Conservation (phyloP, 2,329 filamentous ascomycete species). For the Raffaelea albimanens region DNA sequence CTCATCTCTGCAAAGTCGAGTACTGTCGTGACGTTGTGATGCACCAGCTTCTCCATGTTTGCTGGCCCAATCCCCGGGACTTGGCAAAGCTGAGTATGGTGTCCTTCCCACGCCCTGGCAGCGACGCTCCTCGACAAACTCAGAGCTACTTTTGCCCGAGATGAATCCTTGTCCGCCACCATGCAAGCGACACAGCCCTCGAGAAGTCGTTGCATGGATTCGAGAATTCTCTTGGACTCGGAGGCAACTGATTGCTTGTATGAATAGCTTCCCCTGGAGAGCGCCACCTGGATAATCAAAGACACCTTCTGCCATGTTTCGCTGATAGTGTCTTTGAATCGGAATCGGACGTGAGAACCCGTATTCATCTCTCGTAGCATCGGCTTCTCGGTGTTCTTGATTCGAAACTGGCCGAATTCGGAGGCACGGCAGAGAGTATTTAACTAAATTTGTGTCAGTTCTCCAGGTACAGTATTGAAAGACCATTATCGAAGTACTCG, state of each 20-base stretch:
- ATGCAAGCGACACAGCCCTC: conserved; percentile 72
- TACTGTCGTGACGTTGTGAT: conserved; percentile 64
- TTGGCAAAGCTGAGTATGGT: conserved; percentile 72
- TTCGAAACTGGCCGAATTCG: conserved; percentile 64
- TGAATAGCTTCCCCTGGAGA: conserved; percentile 53
- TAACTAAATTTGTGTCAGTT: conserved; percentile 37
- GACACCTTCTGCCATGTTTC: conserved; percentile 65
- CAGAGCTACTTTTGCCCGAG: conserved; percentile 58
- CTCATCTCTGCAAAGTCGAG: conserved; percentile 59
- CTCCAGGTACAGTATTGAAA: not conserved
- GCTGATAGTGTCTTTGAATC: conserved; percentile 58
- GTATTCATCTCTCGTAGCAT: conserved; percentile 66
- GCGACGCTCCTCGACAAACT: conserved; percentile 70
- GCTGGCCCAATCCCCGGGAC: conserved; percentile 69
- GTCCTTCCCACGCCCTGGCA: conserved; percentile 73
- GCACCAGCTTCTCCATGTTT: conserved; percentile 63
- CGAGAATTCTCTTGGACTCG: conserved; percentile 58
- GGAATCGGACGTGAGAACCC: conserved; percentile 57
- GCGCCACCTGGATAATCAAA: conserved; percentile 64
- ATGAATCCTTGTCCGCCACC: conserved; percentile 47
- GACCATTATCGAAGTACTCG: conserved; percentile 31
- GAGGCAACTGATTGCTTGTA: conserved; percentile 35
- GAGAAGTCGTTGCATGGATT: conserved; percentile 58
- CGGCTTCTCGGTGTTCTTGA: conserved; percentile 59
- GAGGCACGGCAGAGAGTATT: conserved; percentile 55